Evolutionary conservation across 352 stramenopile genomes (phyloP), one percentile per base, ranked within the genome.

Genomic region (Blastocystis hominis): DNA sequence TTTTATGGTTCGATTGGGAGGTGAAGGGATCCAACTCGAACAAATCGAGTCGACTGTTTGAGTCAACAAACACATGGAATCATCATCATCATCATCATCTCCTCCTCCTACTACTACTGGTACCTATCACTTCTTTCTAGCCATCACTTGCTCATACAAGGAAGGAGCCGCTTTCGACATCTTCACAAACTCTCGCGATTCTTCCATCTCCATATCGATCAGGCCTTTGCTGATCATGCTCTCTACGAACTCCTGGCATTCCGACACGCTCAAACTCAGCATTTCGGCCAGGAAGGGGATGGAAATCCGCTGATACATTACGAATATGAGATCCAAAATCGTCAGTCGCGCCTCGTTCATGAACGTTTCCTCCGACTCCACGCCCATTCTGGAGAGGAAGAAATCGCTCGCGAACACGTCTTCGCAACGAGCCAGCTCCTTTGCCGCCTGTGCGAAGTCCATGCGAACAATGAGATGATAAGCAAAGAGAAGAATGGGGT

Each of bases 81-180:
- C 24, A 30, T 30, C 24, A 30, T 30, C n/a, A n/a, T n/a, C n/a
- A n/a, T n/a, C 24, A 30, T 30, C n/a, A n/a, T n/a, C n/a, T n/a
- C n/a, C n/a, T n/a, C n/a, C n/a, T n/a, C n/a, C 24, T 30, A 30
- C 24, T 30, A 30, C 24, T 30, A 30, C 24, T 30, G 24, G 24
- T 30, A 30, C 24, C 24, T 30, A 30, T 30, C 24, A 30, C 24
- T 30, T 30, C 24, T 30, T 30, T 30, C 24, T 30, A 30, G 42
- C 63, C 63, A 75, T 75, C 34, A 75, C 63, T n/a, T 75, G 63
- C 42, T 75, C 63, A n/a, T 75, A 75, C 63, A 75, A 7, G 10
- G 63, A 75, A n/a, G 63, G 24, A 75, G 10, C 34, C 42, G 63
- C 4, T 40, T 75, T 75, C 7, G n/a, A 7, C 7, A 75, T 75